Evolutionary conservation across 306 rosid genomes (phyloP).

Genomic region (Medicago ruthenica): DNA sequence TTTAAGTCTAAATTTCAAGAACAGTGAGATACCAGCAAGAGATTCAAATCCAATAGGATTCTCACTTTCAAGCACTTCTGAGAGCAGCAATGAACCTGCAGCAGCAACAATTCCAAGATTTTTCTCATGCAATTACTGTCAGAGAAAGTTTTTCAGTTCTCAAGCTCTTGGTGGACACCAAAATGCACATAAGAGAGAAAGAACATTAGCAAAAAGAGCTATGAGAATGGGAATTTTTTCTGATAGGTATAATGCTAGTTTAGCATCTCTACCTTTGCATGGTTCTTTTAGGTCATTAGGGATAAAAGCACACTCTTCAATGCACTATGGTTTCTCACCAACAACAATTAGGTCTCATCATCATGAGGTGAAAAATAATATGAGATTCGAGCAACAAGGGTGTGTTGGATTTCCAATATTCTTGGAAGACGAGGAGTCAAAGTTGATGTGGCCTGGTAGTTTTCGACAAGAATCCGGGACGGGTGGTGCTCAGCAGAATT

Average conservation of each 20-base stretch:
- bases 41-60: conserved; percentile 62
- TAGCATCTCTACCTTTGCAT: conserved; percentile 79
- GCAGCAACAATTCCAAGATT: conserved; percentile 56
- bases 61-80: conserved; percentile 83
- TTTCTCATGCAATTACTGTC: conserved; percentile 89
- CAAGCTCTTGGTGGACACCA: conserved; percentile 99
- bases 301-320: conserved; percentile 84
- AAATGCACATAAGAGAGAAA: conserved; percentile 88
- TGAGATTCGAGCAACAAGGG: conserved; percentile 63
- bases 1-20: conserved; percentile 69
- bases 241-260: conserved; percentile 62
- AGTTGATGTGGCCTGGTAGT: conserved; percentile 88
- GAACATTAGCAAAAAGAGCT: conserved; percentile 84
- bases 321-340: conserved; percentile 59
- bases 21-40: conserved; percentile 45
- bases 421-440: conserved; percentile 72
- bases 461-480: conserved; percentile 61
- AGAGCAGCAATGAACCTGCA: conserved; percentile 79
- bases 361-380: conserved; percentile 52
- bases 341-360: conserved; percentile 52
- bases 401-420: conserved; percentile 66
- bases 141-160: conserved; percentile 85
- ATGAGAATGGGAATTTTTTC: conserved; percentile 80
- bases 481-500: conserved; percentile 54
- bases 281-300: conserved; percentile 82